phyloP scores from a whole-genome alignment of 345 rosid species.

The Citrus reticulata region DNA sequence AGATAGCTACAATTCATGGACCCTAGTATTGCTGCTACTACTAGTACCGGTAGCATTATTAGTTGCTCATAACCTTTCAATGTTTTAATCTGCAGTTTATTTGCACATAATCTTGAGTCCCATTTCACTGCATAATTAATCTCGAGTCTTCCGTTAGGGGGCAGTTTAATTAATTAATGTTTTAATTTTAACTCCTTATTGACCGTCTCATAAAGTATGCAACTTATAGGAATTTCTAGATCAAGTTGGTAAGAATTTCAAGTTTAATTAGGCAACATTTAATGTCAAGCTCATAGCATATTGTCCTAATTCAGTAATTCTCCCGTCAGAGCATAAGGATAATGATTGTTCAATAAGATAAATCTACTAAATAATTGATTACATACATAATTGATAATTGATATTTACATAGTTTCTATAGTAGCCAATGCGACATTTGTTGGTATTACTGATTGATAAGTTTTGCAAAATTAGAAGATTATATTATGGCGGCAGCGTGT shows the following conservation, averaged over 20 bases:
- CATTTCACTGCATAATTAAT: background rate
- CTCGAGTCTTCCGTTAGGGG: background rate
- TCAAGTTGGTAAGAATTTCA: background rate
- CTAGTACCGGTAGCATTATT: background rate
- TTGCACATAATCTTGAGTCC: conserved; percentile 13
- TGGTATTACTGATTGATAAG: too few species aligned
- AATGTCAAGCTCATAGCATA: background rate
- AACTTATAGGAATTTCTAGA: background rate
- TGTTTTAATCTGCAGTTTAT: background rate
- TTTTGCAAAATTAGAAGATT: background rate
- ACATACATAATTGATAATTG: too few species aligned
- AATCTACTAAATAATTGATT: background rate
- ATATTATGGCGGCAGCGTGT: background rate
- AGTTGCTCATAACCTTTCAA: conserved; percentile 17
- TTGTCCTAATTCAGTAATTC: background rate
- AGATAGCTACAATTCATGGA: background rate
- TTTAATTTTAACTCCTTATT: background rate
- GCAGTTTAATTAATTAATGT: background rate
- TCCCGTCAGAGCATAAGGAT: background rate
- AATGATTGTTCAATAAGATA: background rate
- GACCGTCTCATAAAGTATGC: background rate
- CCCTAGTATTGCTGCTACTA: background rate
- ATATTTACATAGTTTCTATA: too few species aligned
- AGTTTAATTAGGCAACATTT: background rate
- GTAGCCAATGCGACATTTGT: too few species aligned